These are phyloP conservation scores for Castanea crenata DNA, from an alignment of 306 rosid species.

Conservation along the genomic window DNA sequence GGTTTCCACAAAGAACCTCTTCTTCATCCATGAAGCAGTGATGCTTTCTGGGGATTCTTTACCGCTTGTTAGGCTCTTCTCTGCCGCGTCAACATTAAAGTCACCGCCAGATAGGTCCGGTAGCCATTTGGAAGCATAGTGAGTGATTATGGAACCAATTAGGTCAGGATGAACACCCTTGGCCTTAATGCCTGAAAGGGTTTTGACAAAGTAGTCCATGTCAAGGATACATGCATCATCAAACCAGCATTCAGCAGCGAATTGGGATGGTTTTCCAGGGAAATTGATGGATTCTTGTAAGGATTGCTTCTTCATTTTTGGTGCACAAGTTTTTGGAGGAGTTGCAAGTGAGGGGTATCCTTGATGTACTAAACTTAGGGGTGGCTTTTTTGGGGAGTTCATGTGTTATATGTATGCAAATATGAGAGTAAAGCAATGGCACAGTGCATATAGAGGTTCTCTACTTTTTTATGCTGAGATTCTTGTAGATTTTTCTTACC, in stretches of 20 bases:
- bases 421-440: not conserved
- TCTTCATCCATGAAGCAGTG: conserved; percentile 77
- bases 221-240: conserved; percentile 83
- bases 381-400: not conserved
- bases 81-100: not conserved
- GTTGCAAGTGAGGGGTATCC: not conserved
- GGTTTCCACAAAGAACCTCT: conserved; percentile 86
- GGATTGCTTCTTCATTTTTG: conserved; percentile 35
- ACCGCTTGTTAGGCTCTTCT: conserved; percentile 29
- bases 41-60: conserved; percentile 57
- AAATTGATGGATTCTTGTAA: conserved; percentile 29
- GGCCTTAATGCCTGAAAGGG: conserved; percentile 70
- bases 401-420: not conserved
- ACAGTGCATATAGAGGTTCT: not conserved
- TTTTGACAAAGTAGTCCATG: conserved; percentile 94
- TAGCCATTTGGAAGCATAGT: conserved; percentile 93
- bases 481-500: not conserved
- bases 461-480: not conserved
- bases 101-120: conserved; percentile 60
- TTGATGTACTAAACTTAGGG: not conserved
- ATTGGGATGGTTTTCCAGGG: conserved; percentile 49
- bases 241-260: conserved; percentile 63
- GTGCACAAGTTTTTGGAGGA: not conserved
- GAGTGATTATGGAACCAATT: conserved; percentile 79
- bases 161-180: conserved; percentile 82